A percentile compares a stretch with the other conserved stretches of the same genome.
phyloP scores from a whole-genome alignment of 1,284 basidiomycete genomes.

The Boletus sp. region DNA sequence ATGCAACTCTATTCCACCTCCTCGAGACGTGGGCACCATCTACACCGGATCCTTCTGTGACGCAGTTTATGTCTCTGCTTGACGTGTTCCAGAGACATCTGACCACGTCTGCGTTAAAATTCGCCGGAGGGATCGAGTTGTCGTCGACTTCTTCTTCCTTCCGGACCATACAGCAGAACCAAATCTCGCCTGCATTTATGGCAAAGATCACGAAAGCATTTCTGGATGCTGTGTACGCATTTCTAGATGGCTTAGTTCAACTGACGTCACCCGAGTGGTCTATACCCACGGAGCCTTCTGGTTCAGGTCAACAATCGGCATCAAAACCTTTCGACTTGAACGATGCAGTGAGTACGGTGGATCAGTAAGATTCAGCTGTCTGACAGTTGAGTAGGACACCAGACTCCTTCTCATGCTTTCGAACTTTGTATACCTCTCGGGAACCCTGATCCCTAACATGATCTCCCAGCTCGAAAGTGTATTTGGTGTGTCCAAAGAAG shows the following conservation, averaged over 20 bases:
- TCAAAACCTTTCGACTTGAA: constrained; percentile 45
- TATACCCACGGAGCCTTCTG: constrained; percentile 37
- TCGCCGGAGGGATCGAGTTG: constrained; percentile 78
- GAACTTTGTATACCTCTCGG: constrained; percentile 80
- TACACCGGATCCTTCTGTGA: constrained; percentile 53
- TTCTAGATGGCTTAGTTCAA: constrained; percentile 86
- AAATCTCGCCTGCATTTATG: constrained; percentile 56
- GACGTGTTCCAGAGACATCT: constrained; percentile 84
- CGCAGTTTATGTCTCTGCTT: constrained; percentile 71
- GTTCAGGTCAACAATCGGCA: constrained; percentile 10
- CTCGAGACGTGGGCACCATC: constrained; percentile 86
- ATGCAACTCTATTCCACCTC: constrained; percentile 81
- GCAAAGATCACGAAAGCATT: constrained; percentile 84
- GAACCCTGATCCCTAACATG: constrained; percentile 74
- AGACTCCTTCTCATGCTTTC: constrained; percentile 88
- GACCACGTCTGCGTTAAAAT: constrained; percentile 75
- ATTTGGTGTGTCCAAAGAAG: constrained; percentile 72
- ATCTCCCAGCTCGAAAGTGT: constrained; percentile 77
- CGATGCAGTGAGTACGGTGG: constrained; percentile 50
- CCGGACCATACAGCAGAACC: constrained; percentile 55
- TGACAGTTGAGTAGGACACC: constrained; percentile 59
- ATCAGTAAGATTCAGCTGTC: background rate
- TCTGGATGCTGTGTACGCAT: constrained; percentile 83
- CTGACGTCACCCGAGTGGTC: constrained; percentile 77
- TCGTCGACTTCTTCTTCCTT: constrained; percentile 41